Evolutionary conservation across 2,329 filamentous ascomycete species (phyloP).

Genomic region (Neurospora sp.): DNA sequence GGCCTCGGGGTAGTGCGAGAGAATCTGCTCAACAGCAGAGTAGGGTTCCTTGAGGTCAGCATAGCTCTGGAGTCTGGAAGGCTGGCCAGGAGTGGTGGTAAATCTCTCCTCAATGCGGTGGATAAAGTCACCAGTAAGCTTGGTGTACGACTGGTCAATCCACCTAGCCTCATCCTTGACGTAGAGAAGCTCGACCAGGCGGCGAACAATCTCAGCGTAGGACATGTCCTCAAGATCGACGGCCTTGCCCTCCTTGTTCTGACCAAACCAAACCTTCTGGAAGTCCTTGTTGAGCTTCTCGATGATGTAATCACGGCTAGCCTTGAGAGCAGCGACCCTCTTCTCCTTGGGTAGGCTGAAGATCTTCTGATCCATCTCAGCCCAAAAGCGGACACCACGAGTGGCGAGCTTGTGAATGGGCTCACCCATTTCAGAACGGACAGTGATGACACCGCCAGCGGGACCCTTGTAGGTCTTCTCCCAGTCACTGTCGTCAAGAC

Average conservation of each 20-base stretch:
- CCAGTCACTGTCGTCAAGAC: constrained; percentile 75
- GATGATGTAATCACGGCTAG: constrained; percentile 84
- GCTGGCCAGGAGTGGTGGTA: constrained; percentile 58
- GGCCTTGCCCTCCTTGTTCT: constrained; percentile 68
- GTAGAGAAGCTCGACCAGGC: constrained; percentile 84
- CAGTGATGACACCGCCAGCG: constrained; percentile 89
- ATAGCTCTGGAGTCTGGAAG: constrained; percentile 83
- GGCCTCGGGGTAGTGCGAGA: constrained; percentile 76
- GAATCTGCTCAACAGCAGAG: constrained; percentile 64
- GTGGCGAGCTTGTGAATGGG: constrained; percentile 98
- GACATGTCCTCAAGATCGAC: constrained; percentile 95
- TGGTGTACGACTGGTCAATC: constrained; percentile 79
- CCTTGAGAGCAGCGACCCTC: constrained; percentile 77
- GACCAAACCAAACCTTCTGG: constrained; percentile 94
- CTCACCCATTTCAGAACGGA: constrained; percentile 98
- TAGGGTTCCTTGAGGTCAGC: constrained; percentile 79
- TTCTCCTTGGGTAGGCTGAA: constrained; percentile 95
- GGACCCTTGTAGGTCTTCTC: constrained; percentile 88
- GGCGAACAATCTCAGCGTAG: constrained; percentile 76
- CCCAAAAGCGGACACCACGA: constrained; percentile 92
- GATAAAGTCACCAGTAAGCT: constrained; percentile 88
- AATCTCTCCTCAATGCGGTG: constrained; percentile 96
- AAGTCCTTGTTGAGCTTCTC: constrained; percentile 93
- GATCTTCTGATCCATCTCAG: constrained; percentile 98
- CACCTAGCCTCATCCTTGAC: constrained; percentile 84